Base-by-base conservation (phyloP, 495 filamentous ascomycete genomes). In the Penicillium cataractarum region DNA sequence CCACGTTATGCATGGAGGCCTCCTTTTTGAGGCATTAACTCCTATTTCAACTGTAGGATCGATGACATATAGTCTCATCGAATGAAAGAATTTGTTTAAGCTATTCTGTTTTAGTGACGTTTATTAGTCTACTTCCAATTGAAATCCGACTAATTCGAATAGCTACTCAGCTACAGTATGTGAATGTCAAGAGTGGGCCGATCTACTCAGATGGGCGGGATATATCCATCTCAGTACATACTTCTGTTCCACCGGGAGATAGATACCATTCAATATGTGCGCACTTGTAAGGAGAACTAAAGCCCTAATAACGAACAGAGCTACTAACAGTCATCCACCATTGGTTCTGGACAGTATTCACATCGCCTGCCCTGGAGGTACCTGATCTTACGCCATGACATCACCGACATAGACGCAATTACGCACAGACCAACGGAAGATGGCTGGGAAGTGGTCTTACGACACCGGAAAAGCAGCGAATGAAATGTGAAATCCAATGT, bases 371-470 rank as follows among this genome's bases (percentile, higher is more conserved):
- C 15, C 19, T n/a, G n/a, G 19, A 27, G 46, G 46, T 29, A 37
- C 27, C 35, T 50, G 40, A 50, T 42, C 24, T 27, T 57, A 33
- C 17, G 15, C 15, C 35, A 68, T 72, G 63, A 70, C 67, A 70
- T 72, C 70, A 72, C 58, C 12, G 48, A 26, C 70, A 72, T 55
- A 8, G 48, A 26, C 51, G 46, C 57, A n/a, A 40, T 13, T 2
- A 17, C 57, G 65, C 70, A 72, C 70, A 63, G 70, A 68, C 70
- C 69, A 66, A 31, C 67, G 65, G 66, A 62, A 29, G 60, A 49
- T 35, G 52, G 37, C 60, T 44, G 58, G 51, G 54, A 52, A 40
- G 19, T 9, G 53, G 61, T 71, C 69, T 65, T 69, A 66, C 63
- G 66, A 71, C 52, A 13, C 33, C 59, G 55, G 63, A 61, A n/a